A percentile compares a stretch with the other conserved stretches of the same genome.
Conservation (phyloP, 2,329 filamentous ascomycete species). For the Nothophoma quercina region DNA sequence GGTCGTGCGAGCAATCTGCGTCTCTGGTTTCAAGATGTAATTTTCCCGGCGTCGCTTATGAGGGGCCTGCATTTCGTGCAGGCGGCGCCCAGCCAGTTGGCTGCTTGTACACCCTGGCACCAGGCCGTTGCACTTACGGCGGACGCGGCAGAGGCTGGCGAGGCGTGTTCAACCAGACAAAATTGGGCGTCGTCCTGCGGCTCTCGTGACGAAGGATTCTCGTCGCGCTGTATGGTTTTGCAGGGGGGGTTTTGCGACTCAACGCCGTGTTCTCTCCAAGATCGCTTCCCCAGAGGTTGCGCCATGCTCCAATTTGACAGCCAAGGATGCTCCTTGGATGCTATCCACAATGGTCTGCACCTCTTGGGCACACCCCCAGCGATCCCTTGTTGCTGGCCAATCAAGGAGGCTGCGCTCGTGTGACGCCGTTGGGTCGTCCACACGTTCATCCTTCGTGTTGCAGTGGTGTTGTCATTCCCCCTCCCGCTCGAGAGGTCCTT, state of each 20-base stretch:
- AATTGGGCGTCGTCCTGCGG: conserved; percentile 5
- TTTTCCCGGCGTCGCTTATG: conserved; percentile 12
- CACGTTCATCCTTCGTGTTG: not conserved
- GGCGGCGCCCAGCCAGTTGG: not conserved
- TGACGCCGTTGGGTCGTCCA: conserved; percentile 11
- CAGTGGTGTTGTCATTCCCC: conserved; percentile 7
- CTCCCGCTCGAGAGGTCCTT: conserved; percentile 1
- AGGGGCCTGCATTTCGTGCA: conserved; percentile 2
- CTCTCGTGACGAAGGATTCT: conserved; percentile 14
- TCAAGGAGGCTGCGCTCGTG: conserved; percentile 22
- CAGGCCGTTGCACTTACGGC: conserved; percentile 12
- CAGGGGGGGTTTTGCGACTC: not conserved
- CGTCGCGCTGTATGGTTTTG: not conserved
- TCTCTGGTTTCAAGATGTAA: conserved; percentile 11
- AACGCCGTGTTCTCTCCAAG: not conserved
- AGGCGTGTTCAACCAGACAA: conserved; percentile 1
- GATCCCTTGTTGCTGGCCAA: conserved; percentile 20
- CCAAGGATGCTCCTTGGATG: conserved; percentile 22
- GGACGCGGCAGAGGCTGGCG: conserved; percentile 19
- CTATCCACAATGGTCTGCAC: no score
- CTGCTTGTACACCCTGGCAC: conserved; percentile 4
- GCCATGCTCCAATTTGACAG: conserved; percentile 2
- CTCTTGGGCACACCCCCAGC: not conserved
- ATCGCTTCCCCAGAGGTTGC: conserved; percentile 17
- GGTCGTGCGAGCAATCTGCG: conserved; percentile 10